Evolutionary conservation across 2,329 filamentous ascomycete species (phyloP).

Genomic region (Leptographium procerum): DNA sequence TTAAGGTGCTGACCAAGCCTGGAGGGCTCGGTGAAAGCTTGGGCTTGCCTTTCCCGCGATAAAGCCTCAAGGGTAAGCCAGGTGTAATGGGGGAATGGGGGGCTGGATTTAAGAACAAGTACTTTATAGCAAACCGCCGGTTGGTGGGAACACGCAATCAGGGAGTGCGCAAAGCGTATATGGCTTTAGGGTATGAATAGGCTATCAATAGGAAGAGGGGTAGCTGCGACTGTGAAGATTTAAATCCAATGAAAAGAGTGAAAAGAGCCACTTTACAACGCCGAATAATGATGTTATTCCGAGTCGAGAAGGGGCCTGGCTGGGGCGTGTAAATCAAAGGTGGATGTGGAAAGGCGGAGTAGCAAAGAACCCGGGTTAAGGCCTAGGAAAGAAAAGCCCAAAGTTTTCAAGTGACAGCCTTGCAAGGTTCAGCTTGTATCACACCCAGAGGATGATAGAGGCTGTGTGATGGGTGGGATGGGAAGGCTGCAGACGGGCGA

Average conservation of each 20-base stretch:
- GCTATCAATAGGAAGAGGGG: too few species aligned
- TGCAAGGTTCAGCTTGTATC: neutral
- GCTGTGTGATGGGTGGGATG: neutral
- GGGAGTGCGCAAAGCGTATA: too few species aligned
- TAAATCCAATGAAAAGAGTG: too few species aligned
- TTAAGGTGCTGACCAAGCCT: neutral
- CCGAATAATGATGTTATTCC: neutral
- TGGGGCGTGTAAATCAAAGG: neutral
- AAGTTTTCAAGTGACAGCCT: neutral
- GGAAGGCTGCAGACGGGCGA: neutral
- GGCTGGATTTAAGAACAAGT: neutral
- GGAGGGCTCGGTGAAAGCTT: neutral
- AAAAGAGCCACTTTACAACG: neutral
- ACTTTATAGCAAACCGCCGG: too few species aligned
- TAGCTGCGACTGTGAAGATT: neutral
- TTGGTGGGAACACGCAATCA: too few species aligned
- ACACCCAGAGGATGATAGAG: neutral
- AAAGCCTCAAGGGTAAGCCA: neutral
- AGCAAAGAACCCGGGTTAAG: neutral
- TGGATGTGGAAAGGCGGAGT: neutral
- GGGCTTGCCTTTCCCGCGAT: slow-evolving; percentile 4
- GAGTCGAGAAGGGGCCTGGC: neutral
- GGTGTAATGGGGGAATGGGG: neutral
- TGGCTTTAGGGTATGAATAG: too few species aligned
- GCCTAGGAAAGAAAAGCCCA: neutral